phyloP scores from a whole-genome alignment of 176 grass and related monocot species.

The Aegilops sharonensis region DNA sequence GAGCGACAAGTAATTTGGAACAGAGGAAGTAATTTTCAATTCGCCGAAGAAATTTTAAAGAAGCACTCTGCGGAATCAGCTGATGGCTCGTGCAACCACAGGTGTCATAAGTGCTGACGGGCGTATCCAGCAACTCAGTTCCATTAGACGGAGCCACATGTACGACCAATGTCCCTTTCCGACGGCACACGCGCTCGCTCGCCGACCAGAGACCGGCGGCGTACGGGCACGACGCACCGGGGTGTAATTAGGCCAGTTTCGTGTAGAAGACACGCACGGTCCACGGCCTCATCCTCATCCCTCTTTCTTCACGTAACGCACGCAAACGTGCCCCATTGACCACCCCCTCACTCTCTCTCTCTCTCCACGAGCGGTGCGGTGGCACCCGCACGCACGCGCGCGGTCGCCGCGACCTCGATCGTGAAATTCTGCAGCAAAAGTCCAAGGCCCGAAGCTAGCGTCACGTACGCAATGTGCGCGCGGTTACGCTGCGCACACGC shows the following conservation, averaged over 20 bases:
- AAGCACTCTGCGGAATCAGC: background rate
- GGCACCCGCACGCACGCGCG: background rate
- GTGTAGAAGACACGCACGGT: background rate
- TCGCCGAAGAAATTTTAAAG: background rate
- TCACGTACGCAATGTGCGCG: background rate
- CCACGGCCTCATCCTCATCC: background rate
- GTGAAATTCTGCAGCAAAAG: background rate
- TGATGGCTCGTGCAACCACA: background rate
- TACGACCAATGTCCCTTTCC: too few species aligned
- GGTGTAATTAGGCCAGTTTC: background rate
- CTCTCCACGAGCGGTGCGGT: background rate
- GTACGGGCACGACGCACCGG: slow-evolving; percentile 9
- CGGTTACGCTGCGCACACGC: too few species aligned
- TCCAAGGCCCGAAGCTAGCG: background rate
- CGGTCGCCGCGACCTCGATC: background rate
- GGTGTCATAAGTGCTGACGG: background rate
- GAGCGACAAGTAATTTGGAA: too few species aligned
- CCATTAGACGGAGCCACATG: background rate
- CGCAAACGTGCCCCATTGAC: background rate
- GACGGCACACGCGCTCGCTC: background rate
- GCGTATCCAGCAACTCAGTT: background rate
- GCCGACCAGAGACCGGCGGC: background rate
- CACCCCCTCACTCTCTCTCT: background rate
- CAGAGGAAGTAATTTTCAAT: too few species aligned
- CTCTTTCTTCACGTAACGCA: background rate